Evolutionary conservation across 2,329 filamentous ascomycete genomes (phyloP), one percentile per base, ranked within the genome.

Genomic region (Penicillium sp.): DNA sequence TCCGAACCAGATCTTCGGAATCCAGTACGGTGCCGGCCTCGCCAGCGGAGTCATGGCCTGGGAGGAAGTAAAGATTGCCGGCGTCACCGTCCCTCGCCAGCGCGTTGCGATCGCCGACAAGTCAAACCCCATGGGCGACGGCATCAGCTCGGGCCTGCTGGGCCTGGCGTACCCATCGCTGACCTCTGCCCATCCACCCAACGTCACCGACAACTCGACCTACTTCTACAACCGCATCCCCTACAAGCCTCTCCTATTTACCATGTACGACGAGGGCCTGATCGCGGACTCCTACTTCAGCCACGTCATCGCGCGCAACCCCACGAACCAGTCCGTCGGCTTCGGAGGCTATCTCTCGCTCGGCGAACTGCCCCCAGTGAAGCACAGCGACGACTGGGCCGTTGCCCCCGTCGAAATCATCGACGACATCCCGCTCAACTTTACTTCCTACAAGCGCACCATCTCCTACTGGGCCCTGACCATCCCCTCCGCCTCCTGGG

Each of bases 231-330:
- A 68, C 51, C 71, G 71, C n/a, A 58, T 73, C 3, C 60, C 70
- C 0, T 86, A 86, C 72, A 76, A 81, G 56, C 81, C 84, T 0
- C 67, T 86, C n/a, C 80, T 86, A 66, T 81, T 77, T 7, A 82
- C 75, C 41, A 81, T 86, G 79, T 80, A 78, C 65, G 72, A 78
- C 56, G 68, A 80, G 31, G 75, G 78, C 23, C 67, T 79, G 13
- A 78, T 82, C 7, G 23, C 46, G 2, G 67, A 77, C 0, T 78
- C 82, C 0, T 67, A 83, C 9, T 86, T 85, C 75, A 81, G 78
- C 66, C 70, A 85, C n/a, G 81, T 80, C 0, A 72, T 86, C 21
- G 72, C 76, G 7, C 72, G 80, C 13, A 70, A 71, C n/a, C 58
- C 69, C 1, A 66, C 69, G 30, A 67, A 64, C 17, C 58, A 56